A percentile compares a stretch with the other conserved stretches of the same genome.
These are phyloP conservation scores for Bipolaris bicolor DNA, from an alignment of 2,329 filamentous ascomycete species.

Conservation along the genomic window DNA sequence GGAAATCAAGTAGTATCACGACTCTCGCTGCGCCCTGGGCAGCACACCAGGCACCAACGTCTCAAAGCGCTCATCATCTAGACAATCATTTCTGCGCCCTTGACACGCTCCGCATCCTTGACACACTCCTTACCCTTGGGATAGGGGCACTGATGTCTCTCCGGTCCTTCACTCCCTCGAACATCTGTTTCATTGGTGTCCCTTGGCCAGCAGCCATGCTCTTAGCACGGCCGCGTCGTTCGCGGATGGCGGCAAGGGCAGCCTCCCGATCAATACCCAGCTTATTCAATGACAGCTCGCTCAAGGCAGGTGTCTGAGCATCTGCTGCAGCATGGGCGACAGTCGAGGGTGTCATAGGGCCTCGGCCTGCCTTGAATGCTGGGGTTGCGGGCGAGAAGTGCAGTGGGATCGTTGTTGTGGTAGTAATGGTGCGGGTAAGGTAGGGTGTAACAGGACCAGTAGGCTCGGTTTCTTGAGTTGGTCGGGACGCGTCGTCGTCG, in stretches of 20 bases:
- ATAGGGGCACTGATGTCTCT: conserved; percentile 57
- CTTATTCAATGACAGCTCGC: conserved; percentile 43
- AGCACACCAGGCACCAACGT: conserved; percentile 7
- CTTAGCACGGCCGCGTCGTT: conserved; percentile 72
- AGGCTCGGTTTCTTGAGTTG: conserved; percentile 28
- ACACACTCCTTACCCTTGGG: conserved; percentile 35
- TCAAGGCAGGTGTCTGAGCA: conserved; percentile 38
- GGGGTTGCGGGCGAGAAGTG: conserved; percentile 52
- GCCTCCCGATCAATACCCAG: conserved; percentile 65
- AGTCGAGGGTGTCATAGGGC: conserved; percentile 44
- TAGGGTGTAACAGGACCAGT: conserved; percentile 40
- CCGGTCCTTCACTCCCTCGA: conserved; percentile 56
- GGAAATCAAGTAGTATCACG: conserved; percentile 14
- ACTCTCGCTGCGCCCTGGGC: conserved; percentile 16
- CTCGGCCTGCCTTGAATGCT: conserved; percentile 34
- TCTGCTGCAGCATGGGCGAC: conserved; percentile 43
- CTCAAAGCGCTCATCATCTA: not conserved
- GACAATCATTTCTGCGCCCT: conserved; percentile 27
- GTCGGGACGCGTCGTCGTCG: conserved; percentile 33
- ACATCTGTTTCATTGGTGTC: conserved; percentile 66
- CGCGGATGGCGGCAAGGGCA: conserved; percentile 75
- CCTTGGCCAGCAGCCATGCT: conserved; percentile 69
- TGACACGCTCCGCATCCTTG: conserved; percentile 35
- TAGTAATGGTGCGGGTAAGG: conserved; percentile 53
- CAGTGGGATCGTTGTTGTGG: conserved; percentile 57